phyloP scores from a whole-genome alignment of 106 monocot genomes.

The Ottelia alismoides region DNA sequence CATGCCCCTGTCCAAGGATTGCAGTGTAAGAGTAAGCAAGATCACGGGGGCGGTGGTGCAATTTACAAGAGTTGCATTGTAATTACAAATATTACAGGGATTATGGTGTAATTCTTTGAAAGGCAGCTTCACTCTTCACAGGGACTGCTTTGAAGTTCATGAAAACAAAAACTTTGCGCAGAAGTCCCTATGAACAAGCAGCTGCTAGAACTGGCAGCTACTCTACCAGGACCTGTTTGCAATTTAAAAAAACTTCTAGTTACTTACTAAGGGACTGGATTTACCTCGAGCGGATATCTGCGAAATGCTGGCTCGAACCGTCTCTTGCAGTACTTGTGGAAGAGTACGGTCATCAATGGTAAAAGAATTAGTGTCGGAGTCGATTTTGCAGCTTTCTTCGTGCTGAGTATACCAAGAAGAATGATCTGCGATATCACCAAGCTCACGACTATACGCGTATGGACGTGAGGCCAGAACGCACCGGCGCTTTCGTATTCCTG shows the following conservation, averaged over 20 bases:
- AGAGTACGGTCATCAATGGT: conserved; percentile 58
- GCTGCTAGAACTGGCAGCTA: too few species aligned
- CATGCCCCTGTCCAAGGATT: too few species aligned
- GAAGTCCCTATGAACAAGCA: too few species aligned
- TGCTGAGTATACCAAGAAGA: conserved; percentile 68
- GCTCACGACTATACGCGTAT: conserved; percentile 59
- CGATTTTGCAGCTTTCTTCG: conserved; percentile 73
- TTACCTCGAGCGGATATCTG: conserved; percentile 73
- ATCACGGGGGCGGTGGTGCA: too few species aligned
- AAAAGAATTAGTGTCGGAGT: conserved; percentile 61
- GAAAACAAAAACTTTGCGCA: too few species aligned
- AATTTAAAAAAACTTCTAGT: neutral
- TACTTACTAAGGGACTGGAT: neutral
- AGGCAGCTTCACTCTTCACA: too few species aligned
- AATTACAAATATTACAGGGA: too few species aligned
- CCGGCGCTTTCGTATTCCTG: conserved; percentile 93
- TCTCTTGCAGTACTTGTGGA: conserved; percentile 83
- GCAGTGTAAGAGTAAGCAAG: too few species aligned
- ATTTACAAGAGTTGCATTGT: too few species aligned
- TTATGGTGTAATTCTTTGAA: too few species aligned
- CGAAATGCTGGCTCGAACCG: conserved; percentile 90
- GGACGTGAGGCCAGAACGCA: conserved; percentile 93
- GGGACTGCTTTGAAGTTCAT: too few species aligned
- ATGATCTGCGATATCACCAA: conserved; percentile 72
- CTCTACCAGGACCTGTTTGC: too few species aligned